Conservation (phyloP, 1,139 yeast species). For the Blastobotrys elegans region DNA sequence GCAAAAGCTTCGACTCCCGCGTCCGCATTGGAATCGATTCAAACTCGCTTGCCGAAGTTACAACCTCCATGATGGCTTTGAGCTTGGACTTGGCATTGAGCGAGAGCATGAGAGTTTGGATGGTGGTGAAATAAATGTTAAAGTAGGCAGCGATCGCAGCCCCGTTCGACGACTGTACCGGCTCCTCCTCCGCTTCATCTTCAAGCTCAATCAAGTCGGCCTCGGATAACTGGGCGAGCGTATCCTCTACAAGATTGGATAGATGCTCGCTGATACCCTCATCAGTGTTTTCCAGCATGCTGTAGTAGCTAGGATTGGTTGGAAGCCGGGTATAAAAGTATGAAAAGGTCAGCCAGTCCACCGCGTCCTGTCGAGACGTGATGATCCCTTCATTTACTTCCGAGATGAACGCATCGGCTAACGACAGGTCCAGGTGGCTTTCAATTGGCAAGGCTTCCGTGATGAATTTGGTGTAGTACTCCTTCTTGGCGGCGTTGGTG, state of each 20-base stretch:
- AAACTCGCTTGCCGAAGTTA: conserved; percentile 67
- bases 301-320: conserved; percentile 85
- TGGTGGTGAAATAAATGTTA: conserved; percentile 57
- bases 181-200: conserved; percentile 29
- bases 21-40: conserved; percentile 57
- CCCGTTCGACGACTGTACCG: conserved; percentile 44
- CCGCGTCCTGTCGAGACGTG: conserved; percentile 70
- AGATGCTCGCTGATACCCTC: conserved; percentile 72
- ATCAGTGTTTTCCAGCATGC: conserved; percentile 57
- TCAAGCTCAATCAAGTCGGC: conserved; percentile 60
- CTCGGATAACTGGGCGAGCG: conserved; percentile 56
- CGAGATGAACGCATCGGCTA: conserved; percentile 64
- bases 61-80: conserved; percentile 58
- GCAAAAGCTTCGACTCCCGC: conserved; percentile 49
- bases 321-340: conserved; percentile 76
- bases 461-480: conserved; percentile 67
- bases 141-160: conserved; percentile 75
- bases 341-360: conserved; percentile 85
- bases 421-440: conserved; percentile 54
- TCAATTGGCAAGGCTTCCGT: conserved; percentile 79
- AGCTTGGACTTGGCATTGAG: conserved; percentile 54
- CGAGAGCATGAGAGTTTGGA: conserved; percentile 53
- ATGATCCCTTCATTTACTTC: conserved; percentile 70
- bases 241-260: conserved; percentile 77
- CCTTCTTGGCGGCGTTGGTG: conserved; percentile 52